Conservation (phyloP, 2,329 filamentous ascomycete genomes). For the Fusarium sp. region DNA sequence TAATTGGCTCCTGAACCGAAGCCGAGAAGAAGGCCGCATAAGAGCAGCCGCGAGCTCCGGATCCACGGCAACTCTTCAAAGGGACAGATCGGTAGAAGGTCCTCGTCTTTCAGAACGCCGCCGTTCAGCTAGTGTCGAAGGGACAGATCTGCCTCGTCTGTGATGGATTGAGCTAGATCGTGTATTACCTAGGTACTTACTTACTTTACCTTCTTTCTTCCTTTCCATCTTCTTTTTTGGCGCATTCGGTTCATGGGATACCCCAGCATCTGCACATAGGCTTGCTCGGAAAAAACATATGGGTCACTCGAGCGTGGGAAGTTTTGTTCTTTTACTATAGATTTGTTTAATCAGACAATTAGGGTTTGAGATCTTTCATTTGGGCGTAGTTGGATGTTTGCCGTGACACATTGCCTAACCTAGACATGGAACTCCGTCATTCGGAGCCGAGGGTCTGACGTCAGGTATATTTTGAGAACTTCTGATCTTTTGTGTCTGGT, state of each 20-base stretch:
- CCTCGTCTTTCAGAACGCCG: slow-evolving; percentile 53
- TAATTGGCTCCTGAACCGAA: slow-evolving; percentile 68
- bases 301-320: slow-evolving; percentile 13
- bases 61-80: slow-evolving; percentile 50
- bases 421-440: neutral
- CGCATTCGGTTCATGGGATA: slow-evolving; percentile 42
- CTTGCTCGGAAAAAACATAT: slow-evolving; percentile 29
- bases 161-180: slow-evolving; percentile 36
- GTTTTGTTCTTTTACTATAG: slow-evolving; percentile 7
- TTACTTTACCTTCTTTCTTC: neutral
- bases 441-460: neutral
- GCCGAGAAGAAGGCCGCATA: slow-evolving; percentile 61
- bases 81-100: slow-evolving; percentile 49
- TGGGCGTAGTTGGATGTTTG: neutral
- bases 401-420: slow-evolving; percentile 10
- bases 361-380: neutral
- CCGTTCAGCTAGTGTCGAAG: slow-evolving; percentile 56
- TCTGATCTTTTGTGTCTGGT: too few relatives aligned
- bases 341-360: slow-evolving; percentile 19
- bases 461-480: neutral
- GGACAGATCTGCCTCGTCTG: slow-evolving; percentile 55
- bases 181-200: neutral
- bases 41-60: slow-evolving; percentile 55
- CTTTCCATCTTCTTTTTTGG: slow-evolving; percentile 20
- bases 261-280: slow-evolving; percentile 38